A percentile compares a stretch with the other conserved stretches of the same genome.
phyloP scores from a whole-genome alignment of 805 yeast genomes.

The Kuraishia molischiana region DNA sequence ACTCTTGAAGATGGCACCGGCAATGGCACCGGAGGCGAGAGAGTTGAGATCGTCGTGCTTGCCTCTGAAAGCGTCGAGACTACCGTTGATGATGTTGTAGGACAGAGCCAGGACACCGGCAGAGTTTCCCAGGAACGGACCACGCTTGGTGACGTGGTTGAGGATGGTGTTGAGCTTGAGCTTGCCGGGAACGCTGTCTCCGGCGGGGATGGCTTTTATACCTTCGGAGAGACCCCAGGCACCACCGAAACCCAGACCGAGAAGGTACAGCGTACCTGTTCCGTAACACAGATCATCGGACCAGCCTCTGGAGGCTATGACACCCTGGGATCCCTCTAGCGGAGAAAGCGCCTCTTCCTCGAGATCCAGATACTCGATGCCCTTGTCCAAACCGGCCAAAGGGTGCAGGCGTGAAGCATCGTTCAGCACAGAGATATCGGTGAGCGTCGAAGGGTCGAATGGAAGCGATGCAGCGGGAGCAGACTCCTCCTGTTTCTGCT shows the following conservation, averaged over 20 bases:
- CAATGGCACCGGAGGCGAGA: constrained; percentile 77
- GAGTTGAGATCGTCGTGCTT: constrained; percentile 83
- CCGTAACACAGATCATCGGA: constrained; percentile 96
- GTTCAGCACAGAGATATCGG: constrained; percentile 55
- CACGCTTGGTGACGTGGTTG: constrained; percentile 89
- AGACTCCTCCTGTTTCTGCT: constrained; percentile 11
- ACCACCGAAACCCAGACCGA: constrained; percentile 88
- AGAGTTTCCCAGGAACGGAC: constrained; percentile 91
- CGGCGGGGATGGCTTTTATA: constrained; percentile 53
- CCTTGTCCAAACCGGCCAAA: constrained; percentile 83
- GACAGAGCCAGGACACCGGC: constrained; percentile 90
- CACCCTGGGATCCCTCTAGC: constrained; percentile 83
- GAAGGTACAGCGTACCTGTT: constrained; percentile 85
- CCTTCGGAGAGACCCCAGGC: constrained; percentile 85
- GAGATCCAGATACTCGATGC: constrained; percentile 81
- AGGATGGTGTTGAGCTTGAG: constrained; percentile 82
- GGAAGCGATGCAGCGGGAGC: constrained; percentile 31
- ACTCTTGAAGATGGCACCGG: constrained; percentile 88
- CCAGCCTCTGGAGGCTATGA: constrained; percentile 96
- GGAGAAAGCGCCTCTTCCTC: constrained; percentile 72
- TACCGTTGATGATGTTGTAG: constrained; percentile 76
- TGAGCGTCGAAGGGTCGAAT: constrained; percentile 55
- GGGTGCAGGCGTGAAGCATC: constrained; percentile 80
- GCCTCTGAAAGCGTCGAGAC: constrained; percentile 75
- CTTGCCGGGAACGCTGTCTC: constrained; percentile 61